Percentiles rank a stretch among this genome's conserved stretches.
Conservation (phyloP, 2,329 filamentous ascomycete species). For the Didymella keratinophila region DNA sequence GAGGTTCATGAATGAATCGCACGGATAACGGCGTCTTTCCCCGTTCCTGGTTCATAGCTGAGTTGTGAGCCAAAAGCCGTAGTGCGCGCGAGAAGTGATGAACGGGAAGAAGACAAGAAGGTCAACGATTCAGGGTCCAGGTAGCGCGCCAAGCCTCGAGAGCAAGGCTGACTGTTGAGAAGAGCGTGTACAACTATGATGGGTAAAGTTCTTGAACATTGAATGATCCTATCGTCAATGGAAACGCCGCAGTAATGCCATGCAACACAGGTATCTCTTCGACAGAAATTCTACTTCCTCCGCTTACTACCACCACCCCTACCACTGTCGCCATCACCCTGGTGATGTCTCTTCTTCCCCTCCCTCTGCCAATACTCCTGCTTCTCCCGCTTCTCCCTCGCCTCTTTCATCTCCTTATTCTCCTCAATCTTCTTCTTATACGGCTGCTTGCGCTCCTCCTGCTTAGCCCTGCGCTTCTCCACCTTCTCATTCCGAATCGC, state of each 20-base stretch:
- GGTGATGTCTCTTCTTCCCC: constrained; percentile 76
- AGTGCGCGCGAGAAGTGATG: too few species aligned
- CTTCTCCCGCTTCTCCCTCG: constrained; percentile 87
- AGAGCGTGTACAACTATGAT: too few species aligned
- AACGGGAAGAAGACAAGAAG: too few species aligned
- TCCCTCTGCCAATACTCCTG: constrained; percentile 94
- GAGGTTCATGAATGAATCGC: too few species aligned
- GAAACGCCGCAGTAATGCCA: constrained; percentile 13
- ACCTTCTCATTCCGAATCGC: constrained; percentile 90
- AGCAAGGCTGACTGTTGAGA: too few species aligned
- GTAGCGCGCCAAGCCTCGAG: too few species aligned
- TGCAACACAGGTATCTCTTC: not conserved
- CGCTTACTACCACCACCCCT: constrained; percentile 51
- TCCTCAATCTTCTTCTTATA: constrained; percentile 86
- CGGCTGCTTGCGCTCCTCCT: constrained; percentile 83
- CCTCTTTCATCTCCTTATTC: constrained; percentile 82
- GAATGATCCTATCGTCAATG: too few species aligned
- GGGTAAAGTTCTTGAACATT: too few species aligned
- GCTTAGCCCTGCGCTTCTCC: constrained; percentile 81
- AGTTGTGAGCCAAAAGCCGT: too few species aligned
- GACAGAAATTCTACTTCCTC: constrained; percentile 29
- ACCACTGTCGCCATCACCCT: constrained; percentile 58
- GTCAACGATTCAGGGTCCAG: too few species aligned
- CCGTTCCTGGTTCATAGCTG: too few species aligned
- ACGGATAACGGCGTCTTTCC: too few species aligned